Evolutionary conservation across 208 protist genomes (phyloP).

Genomic region (Borovskyia barvae): DNA sequence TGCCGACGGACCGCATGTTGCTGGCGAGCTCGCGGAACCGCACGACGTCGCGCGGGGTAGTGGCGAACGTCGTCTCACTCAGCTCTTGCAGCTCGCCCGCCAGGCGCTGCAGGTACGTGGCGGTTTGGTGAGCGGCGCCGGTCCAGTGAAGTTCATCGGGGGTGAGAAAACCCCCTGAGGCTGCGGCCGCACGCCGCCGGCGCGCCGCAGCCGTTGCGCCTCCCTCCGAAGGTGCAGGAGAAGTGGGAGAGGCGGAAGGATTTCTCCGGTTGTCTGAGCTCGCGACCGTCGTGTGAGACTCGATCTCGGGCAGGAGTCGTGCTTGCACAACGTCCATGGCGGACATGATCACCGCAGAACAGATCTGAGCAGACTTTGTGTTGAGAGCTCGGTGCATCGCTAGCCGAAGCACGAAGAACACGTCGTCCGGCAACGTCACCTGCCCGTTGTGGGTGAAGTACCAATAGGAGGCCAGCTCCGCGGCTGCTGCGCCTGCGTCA

Average conservation of each 20-base stretch:
- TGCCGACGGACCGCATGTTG: slow-evolving; percentile 40
- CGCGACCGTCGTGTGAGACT: slow-evolving; percentile 22
- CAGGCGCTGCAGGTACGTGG: slow-evolving; percentile 48
- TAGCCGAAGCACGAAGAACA: slow-evolving; percentile 86
- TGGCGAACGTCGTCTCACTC: slow-evolving; percentile 6
- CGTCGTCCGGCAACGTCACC: slow-evolving; percentile 73
- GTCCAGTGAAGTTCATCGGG: slow-evolving; percentile 62
- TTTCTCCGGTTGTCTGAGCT: no score
- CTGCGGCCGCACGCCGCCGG: slow-evolving; percentile 3
- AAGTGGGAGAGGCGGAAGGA: no score
- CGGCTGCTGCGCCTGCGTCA: slow-evolving; percentile 4
- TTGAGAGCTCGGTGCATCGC: slow-evolving; percentile 74
- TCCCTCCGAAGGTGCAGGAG: no score
- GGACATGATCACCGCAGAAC: slow-evolving; percentile 73
- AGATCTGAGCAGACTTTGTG: slow-evolving; percentile 82
- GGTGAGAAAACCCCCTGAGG: slow-evolving; percentile 23
- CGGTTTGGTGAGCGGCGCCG: slow-evolving; percentile 37
- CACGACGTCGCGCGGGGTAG: slow-evolving; percentile 29
- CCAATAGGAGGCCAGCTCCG: slow-evolving; percentile 18
- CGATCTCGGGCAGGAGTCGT: slow-evolving; percentile 46
- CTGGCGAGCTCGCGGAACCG: slow-evolving; percentile 71
- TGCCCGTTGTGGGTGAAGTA: slow-evolving; percentile 35
- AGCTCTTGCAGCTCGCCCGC: slow-evolving; percentile 62
- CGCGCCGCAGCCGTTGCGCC: slow-evolving; percentile 1
- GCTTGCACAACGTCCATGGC: slow-evolving; percentile 57